Evolutionary conservation across 768 basidiomycete species (phyloP).

Genomic region (Agrocybe pediades): DNA sequence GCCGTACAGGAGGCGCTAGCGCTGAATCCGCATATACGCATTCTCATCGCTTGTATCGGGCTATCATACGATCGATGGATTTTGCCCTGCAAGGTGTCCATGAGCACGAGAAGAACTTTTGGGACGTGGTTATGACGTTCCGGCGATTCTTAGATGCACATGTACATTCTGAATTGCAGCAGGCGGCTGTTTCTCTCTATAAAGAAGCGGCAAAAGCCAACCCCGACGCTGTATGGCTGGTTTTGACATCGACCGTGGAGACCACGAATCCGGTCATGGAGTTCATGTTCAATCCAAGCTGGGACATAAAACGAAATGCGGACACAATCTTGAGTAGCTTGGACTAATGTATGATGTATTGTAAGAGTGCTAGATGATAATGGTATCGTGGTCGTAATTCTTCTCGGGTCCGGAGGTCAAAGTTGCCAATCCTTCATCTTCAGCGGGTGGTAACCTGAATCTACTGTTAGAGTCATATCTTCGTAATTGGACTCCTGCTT

Average conservation of each 20-base stretch:
- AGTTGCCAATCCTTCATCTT: constrained; percentile 26
- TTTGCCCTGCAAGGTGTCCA: constrained; percentile 68
- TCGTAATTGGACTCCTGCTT: constrained; percentile 82
- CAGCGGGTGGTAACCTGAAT: constrained; percentile 25
- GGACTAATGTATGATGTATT: constrained; percentile 11
- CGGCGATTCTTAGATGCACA: constrained; percentile 72
- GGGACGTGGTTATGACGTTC: constrained; percentile 80
- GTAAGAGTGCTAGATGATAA: constrained; percentile 11
- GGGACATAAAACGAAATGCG: constrained; percentile 60
- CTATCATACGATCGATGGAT: constrained; percentile 74
- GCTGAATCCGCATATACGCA: constrained; percentile 77
- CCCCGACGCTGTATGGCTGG: constrained; percentile 85
- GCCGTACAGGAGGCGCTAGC: constrained; percentile 51
- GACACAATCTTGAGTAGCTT: constrained; percentile 31
- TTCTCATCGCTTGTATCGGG: constrained; percentile 79
- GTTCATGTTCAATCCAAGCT: constrained; percentile 57
- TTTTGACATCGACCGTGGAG: constrained; percentile 56
- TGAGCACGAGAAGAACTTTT: constrained; percentile 67
- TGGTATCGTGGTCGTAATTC: constrained; percentile 7
- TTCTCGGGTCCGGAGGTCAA: constrained; percentile 13
- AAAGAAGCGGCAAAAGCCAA: constrained; percentile 59
- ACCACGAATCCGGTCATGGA: constrained; percentile 39
- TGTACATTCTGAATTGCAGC: constrained; percentile 76
- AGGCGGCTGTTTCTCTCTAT: constrained; percentile 66
- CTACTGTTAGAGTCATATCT: constrained; percentile 57